Evolutionary conservation across 768 basidiomycete species (phyloP), one percentile per base, ranked within the genome.

Genomic region (Sarcodon aspratus): DNA sequence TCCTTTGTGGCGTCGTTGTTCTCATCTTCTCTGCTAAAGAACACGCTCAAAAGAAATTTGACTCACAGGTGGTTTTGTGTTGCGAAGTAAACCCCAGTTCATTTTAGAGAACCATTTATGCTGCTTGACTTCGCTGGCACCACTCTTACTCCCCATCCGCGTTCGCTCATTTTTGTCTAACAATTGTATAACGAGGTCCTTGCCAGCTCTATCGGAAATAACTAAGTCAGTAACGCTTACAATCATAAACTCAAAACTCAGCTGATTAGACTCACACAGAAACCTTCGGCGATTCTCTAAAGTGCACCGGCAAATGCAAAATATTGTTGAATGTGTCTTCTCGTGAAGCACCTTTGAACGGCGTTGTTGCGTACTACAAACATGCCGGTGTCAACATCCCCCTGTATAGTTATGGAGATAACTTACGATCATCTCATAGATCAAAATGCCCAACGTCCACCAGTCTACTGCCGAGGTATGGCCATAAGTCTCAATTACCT

Each of bases 381-480:
- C 33, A 50, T 54, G 47, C 47, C 48, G 31, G 33, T 37, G 46
- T 48, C 51, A 38, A 48, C 51, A 45, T 33, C 34, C 3, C 34
- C 12, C 3, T 33, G 35, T 40, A 33, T 46, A 46, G 33, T 33
- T 18, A 52, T 51, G 49, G 52, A 47, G 45, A 45, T 50, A 53
- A 80, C 89, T 76, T 75, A 92, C 89, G 67, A 94, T 92, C 91
- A 96, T 96, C 71, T 99, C 96, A 71, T 93, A 96, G 59, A 98
- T 90, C 60, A 99, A 79, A 60, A 98, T 97, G 36, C 96, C 96
- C 45, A 97, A 72, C 33, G 96, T 98, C 96, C 91, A 94, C 95
- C 95, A 99, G 69, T 99, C 96, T 46, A 99, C 96, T 11, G 95
- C 94, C 53, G 92, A 92, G 35, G 94, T 96, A 66, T 99, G 96